Evolutionary conservation across 495 filamentous ascomycete species (phyloP).

Genomic region (Penicillium desertorum): DNA sequence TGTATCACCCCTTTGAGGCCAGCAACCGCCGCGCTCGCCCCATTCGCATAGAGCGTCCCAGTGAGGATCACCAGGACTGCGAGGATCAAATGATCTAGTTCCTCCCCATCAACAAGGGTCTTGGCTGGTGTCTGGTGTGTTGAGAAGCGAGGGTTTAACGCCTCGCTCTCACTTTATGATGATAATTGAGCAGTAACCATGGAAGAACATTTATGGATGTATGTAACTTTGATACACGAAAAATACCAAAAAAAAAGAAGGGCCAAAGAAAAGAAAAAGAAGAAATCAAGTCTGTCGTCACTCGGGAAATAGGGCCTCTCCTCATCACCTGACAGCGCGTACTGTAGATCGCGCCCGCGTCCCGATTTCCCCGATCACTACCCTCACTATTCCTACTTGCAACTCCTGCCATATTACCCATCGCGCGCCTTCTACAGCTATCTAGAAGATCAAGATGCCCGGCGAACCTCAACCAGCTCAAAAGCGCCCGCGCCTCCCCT

Average conservation of each 20-base stretch:
- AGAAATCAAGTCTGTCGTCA: neutral
- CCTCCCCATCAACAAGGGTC: neutral
- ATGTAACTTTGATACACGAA: neutral
- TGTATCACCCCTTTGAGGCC: neutral
- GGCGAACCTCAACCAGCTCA: conserved; percentile 36
- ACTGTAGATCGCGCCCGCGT: conserved; percentile 13
- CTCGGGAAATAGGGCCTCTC: neutral
- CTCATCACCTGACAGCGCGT: conserved; percentile 43
- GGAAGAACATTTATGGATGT: neutral
- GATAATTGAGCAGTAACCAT: neutral
- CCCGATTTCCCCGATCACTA: conserved; percentile 1
- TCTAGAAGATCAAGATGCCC: conserved; percentile 30
- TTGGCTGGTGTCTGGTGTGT: neutral
- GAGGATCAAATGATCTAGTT: neutral
- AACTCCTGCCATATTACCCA: neutral
- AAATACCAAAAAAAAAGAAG: neutral
- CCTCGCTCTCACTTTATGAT: neutral
- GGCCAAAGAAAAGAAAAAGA: neutral
- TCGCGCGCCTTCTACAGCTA: neutral
- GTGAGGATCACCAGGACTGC: neutral
- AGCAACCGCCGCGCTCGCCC: neutral
- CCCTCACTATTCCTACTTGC: conserved; percentile 1
- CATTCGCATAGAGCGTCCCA: neutral
- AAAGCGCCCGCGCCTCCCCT: conserved; percentile 48
- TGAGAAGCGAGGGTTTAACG: neutral